phyloP scores from a whole-genome alignment of 306 rosid species.

The Myrica gale region DNA sequence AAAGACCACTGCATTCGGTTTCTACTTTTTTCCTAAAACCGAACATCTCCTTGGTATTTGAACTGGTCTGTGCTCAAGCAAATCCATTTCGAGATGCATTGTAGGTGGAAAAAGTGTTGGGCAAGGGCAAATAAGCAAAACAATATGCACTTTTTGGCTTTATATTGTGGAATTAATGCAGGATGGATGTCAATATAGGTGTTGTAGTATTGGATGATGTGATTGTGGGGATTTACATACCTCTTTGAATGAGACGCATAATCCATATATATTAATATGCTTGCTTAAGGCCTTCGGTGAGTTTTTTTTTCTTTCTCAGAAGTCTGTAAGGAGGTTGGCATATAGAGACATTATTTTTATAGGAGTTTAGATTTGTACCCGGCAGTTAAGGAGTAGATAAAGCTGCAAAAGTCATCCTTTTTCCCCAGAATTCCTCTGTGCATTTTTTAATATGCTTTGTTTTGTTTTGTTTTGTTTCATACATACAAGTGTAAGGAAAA shows the following conservation, averaged over 20 bases:
- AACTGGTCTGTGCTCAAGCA: not conserved
- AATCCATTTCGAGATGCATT: not conserved
- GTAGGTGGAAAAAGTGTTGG: not conserved
- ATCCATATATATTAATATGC: not conserved
- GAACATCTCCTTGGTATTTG: not conserved
- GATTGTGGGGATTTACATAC: not conserved
- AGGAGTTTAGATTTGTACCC: not conserved
- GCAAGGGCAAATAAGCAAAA: conserved; percentile 8
- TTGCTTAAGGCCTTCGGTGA: not conserved
- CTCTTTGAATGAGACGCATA: not conserved
- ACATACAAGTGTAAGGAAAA: not conserved
- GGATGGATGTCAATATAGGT: no score
- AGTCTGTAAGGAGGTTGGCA: not conserved
- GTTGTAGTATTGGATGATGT: not conserved
- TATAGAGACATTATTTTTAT: not conserved
- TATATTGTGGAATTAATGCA: not conserved
- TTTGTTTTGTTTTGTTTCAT: not conserved
- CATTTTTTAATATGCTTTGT: not conserved
- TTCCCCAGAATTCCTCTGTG: not conserved
- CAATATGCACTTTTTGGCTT: conserved; percentile 3
- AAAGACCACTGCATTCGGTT: no score
- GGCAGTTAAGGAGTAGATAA: not conserved
- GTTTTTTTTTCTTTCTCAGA: not conserved
- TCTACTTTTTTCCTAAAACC: no score
- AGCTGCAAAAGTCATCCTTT: not conserved